phyloP scores from a whole-genome alignment of 805 yeast genomes.

The Scheffersomyces spartinae region DNA sequence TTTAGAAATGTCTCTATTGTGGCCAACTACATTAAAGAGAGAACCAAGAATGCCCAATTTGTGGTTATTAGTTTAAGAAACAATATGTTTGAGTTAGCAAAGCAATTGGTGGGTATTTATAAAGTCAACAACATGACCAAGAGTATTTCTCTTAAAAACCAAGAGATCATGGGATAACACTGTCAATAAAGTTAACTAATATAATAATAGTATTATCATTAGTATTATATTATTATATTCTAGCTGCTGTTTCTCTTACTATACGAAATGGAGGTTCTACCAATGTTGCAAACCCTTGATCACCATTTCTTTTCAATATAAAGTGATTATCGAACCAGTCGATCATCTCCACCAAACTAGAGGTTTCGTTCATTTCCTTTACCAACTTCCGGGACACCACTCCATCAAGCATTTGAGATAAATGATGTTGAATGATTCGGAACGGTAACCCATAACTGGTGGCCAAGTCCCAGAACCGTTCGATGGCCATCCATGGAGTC shows the following conservation, averaged over 20 bases:
- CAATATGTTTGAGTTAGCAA: slow-evolving; percentile 95
- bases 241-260: too few species aligned
- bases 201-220: too few species aligned
- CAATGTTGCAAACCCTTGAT: slow-evolving; percentile 53
- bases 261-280: slow-evolving; percentile 33
- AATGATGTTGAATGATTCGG: slow-evolving; percentile 75
- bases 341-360: slow-evolving; percentile 48
- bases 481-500: slow-evolving; percentile 90
- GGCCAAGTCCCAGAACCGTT: slow-evolving; percentile 68
- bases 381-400: slow-evolving; percentile 17
- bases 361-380: slow-evolving; percentile 52
- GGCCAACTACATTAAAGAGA: slow-evolving; percentile 90
- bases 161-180: slow-evolving; percentile 31
- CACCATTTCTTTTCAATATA: slow-evolving; percentile 53
- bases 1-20: slow-evolving; percentile 95
- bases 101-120: slow-evolving; percentile 89
- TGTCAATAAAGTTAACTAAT: too few species aligned
- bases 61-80: slow-evolving; percentile 90
- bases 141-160: slow-evolving; percentile 68
- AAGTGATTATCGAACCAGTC: slow-evolving; percentile 78
- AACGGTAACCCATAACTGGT: slow-evolving; percentile 78
- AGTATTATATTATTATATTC: too few species aligned
- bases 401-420: slow-evolving; percentile 75
- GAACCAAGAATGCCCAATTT: slow-evolving; percentile 94
- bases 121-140: slow-evolving; percentile 85